Base-by-base conservation (phyloP, 2,329 filamentous ascomycete species). In the Dothistroma septosporum region DNA sequence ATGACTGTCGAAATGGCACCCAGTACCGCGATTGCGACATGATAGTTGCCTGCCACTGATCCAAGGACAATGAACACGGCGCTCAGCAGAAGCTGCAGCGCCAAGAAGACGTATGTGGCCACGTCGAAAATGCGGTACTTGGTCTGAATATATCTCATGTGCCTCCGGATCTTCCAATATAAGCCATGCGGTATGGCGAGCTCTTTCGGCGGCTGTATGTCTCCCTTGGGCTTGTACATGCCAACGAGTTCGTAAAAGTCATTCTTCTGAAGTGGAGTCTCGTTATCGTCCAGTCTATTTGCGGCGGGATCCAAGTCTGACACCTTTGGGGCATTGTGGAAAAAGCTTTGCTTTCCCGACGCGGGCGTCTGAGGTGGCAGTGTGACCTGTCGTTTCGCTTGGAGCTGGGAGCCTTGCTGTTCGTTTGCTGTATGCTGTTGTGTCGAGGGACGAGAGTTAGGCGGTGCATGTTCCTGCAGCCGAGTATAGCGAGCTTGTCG, bases 21-120 rank as follows among this genome's bases (percentile, higher is more conserved):
- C 0, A 75, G 64, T 2, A 70, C 57, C 4, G 70, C 71, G 22
- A 74, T 69, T n/a, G 70, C 66, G 21, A 72, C 60, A 31, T 74
- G 72, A 14, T 66, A 65, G 46, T 59, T 70, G 66, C 19, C 72
- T 61, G 31, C 61, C 53, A 31, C 61, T 46, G 24, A 66, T 33
- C 74, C 74, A 16, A 76, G 69, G 0, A 76, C 60, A 62, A 76
- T 75, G 53, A 76, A 71, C 1, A 74, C 64, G 10, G 74, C 73
- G 31, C 69, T 70, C 10, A 76, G 62, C 12, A 74, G 47, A 31
- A 75, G 66, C 56, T 76, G 74, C 3, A 70, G 49, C 1, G 72
- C 63, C 19, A 76, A 64, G 37, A 73, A 66, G 44, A 68, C 63
- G 62, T 73, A 72, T 7, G 65, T 67, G 7, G 70, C 46, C 22